Base-by-base conservation (phyloP, 2,329 filamentous ascomycete species). In the Lachnellula cervina region DNA sequence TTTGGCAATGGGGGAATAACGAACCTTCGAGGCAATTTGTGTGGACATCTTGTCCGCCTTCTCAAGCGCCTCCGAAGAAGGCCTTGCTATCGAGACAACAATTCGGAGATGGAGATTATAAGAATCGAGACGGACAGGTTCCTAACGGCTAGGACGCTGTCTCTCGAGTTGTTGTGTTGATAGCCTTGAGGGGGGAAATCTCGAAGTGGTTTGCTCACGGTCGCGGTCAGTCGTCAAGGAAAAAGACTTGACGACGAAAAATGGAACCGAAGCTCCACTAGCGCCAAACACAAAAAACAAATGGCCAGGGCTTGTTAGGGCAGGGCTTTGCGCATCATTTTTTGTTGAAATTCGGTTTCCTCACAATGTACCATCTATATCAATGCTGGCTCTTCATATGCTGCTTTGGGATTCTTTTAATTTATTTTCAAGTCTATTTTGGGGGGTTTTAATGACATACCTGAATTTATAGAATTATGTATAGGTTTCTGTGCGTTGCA, bases 11-110 rank as follows among this genome's bases (percentile, higher is more conserved):
- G 37, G 21, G 40, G 42, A 23, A 40, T 46, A 34, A 67, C 57
- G 58, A 62, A 71, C 69, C 67, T 71, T 72, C 56, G 71, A 72
- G 54, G 66, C 69, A 60, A 72, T 68, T 54, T 60, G 62, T 58
- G 64, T 64, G 62, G 70, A 66, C 71, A 72, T 72, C 58, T 64
- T 71, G 69, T 65, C 69, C 66, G 64, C 66, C 67, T 63, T 62
- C 58, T 67, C 59, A 62, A 69, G 62, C 64, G 69, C 69, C 69
- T 70, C 67, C 68, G 61, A 70, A 70, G 69, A 69, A 70, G 68
- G 68, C 68, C 59, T 65, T 69, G 64, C 69, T 70, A 70, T 61
- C 67, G 66, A 68, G 65, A 59, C 63, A 62, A 70, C 68, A 70
- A 71, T 70, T 70, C 63, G 68, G 61, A 56, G 50, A 49, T 52